Percentiles rank a stretch among this genome's conserved stretches.
phyloP scores from a whole-genome alignment of 176 grass and related monocot genomes.

The Elymus sibiricus region DNA sequence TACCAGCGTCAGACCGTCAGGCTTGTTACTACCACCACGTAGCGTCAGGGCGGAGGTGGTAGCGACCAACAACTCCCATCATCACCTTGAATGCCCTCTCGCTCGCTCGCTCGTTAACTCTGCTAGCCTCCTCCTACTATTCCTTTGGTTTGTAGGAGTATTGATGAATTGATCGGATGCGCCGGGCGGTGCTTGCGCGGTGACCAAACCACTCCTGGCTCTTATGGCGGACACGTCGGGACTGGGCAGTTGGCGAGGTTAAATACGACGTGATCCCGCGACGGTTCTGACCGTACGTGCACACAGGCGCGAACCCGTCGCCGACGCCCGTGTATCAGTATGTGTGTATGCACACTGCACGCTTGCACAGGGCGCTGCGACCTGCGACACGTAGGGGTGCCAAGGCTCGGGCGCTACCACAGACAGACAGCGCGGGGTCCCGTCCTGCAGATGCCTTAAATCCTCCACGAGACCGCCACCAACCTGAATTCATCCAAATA shows the following conservation, averaged over 20 bases:
- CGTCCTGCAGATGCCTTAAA: background rate
- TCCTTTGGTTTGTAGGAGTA: background rate
- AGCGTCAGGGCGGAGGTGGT: constrained; percentile 9
- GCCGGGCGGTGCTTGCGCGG: background rate
- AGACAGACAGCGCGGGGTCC: background rate
- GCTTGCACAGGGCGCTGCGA: background rate
- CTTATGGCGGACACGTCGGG: background rate
- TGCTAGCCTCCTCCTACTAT: background rate
- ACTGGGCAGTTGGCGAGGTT: background rate
- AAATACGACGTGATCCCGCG: constrained; percentile 8
- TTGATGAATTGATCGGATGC: background rate
- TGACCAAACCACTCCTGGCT: no score
- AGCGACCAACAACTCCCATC: constrained; percentile 8
- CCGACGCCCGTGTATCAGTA: background rate
- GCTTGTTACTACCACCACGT: background rate
- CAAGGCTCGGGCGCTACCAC: background rate
- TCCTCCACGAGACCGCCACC: background rate
- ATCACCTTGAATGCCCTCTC: constrained; percentile 17
- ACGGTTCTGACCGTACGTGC: background rate
- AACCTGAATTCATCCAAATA: background rate
- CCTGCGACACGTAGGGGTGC: no score
- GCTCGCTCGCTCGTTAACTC: constrained; percentile 9
- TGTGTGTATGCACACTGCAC: background rate
- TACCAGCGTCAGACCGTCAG: background rate
- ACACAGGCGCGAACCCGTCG: background rate